Evolutionary conservation across 1,284 basidiomycete species (phyloP), one percentile per base, ranked within the genome.

Genomic region (Sparassis latifolia): DNA sequence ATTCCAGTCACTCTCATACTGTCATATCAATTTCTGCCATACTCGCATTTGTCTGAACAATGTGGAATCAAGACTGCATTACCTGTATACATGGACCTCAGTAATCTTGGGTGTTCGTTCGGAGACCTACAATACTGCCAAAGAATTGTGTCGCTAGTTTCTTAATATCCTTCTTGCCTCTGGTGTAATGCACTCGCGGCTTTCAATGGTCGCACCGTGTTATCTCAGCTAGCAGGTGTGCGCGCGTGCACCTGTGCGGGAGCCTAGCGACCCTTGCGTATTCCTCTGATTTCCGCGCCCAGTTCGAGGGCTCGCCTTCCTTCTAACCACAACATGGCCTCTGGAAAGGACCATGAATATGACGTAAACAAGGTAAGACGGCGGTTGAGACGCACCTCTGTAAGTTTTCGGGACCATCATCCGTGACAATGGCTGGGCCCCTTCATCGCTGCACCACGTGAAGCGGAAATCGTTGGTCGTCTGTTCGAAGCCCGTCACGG

Each of bases 311-410:
- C 82, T 6, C 89, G 74, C 52, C 78, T 79, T 0, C 85, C 89
- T 65, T 92, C 89, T 31, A 92, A 69, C 81, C 86, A 92, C 40
- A 82, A 68, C 88, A 92, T 92, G 2, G 86, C 81, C 65, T 91
- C 89, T 82, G 20, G 66, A 42, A 59, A 35, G 57, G 38, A 12
- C 7, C 7, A 39, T 47, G 42, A 1, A 1, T 31, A 12, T 5
- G 33, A 33, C 10, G 7, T 1, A 20, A 41, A 27, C 2, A 27
- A 10, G n/a, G 10, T 41, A 29, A 47, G 3, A 29, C 33, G 9
- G 33, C 40, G 28, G 9, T 47, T 12, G 28, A 40, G 10, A 61
- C 73, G 10, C 55, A 82, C 84, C 84, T 69, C 76, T 71, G 61
- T 87, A 88, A 1, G 84, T 86, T 62, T 74, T 77, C 2, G 88